Evolutionary conservation across 805 yeast genomes (phyloP), one percentile per base, ranked within the genome.

Genomic region (Naumovozyma baii): DNA sequence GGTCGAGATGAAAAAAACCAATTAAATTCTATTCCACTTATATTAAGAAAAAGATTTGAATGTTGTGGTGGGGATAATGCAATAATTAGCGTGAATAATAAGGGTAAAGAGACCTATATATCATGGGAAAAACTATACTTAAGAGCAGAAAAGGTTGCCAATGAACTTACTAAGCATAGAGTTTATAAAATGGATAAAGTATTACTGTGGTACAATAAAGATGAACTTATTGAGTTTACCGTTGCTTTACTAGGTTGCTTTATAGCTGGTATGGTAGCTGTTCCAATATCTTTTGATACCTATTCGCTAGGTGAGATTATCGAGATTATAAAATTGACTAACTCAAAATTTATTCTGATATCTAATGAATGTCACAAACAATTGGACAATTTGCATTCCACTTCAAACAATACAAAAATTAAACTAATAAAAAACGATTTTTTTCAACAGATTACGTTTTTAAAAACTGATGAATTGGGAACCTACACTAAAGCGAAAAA

Each of bases 181-280:
- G 62, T 86, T 22, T 82, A 79, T 55, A 75, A 83, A 26, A 86
- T 84, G 50, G 96, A 86, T 55, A 72, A 94, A 28, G 94, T 90
- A 0, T 76, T 85, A 25, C 66, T 92, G 33, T 72, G 94, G 49
- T 92, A 87, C 56, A 86, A 83, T 50, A 86, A 81, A 42, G 72
- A 72, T 22, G 97, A 92, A 59, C 78, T 84, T 2, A 72, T 83
- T 10, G 97, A 92, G 46, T 90, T 88, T 57, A 74, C 84, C 0
- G 75, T 83, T 1, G 94, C 97, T 0, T 59, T 92, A 16, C 73
- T 86, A 57, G 98, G 96, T 5, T 88, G 96, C 55, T 84, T 90
- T 48, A 66, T 90, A 41, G 94, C 96, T 1, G 95, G 95, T 2
- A 82, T 86, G 34, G 88, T 92, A 2, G 97, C 97, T 0, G 90